Percentiles rank a stretch among this genome's conserved stretches.
phyloP scores from a whole-genome alignment of 2,329 filamentous ascomycete species.

The Fusarium drepaniforme region DNA sequence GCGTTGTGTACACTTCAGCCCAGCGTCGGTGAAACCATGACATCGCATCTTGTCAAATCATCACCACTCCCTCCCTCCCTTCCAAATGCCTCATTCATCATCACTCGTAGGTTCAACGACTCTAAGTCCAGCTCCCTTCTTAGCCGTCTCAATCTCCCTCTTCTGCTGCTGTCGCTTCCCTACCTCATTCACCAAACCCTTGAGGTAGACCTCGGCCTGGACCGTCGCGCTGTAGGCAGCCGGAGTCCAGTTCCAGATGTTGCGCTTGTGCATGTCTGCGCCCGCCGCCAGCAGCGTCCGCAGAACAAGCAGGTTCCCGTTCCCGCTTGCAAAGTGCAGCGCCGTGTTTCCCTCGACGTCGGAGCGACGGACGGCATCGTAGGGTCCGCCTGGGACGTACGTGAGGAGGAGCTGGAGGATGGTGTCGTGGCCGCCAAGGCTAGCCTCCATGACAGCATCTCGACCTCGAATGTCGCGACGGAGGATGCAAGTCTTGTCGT shows the following conservation, averaged over 20 bases:
- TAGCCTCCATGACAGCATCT: constrained; percentile 79
- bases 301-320: constrained; percentile 82
- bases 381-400: constrained; percentile 67
- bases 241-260: constrained; percentile 85
- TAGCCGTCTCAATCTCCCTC: constrained; percentile 53
- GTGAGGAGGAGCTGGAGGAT: constrained; percentile 74
- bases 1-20: neutral
- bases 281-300: constrained; percentile 83
- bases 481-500: constrained; percentile 72
- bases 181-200: constrained; percentile 78
- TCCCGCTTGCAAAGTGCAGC: constrained; percentile 86
- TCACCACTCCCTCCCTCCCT: neutral
- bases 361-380: constrained; percentile 64
- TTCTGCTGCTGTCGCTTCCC: constrained; percentile 65
- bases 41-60: neutral
- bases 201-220: constrained; percentile 87
- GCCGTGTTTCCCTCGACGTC: constrained; percentile 87
- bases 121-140: constrained; percentile 58
- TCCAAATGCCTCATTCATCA: constrained; percentile 38
- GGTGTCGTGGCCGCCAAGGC: constrained; percentile 71
- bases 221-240: constrained; percentile 86
- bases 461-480: constrained; percentile 76
- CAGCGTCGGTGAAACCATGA: neutral
- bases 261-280: constrained; percentile 78
- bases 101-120: constrained; percentile 58